Evolutionary conservation across 139 green algal species (phyloP).

Genomic region (Medakamo hakoo): DNA sequence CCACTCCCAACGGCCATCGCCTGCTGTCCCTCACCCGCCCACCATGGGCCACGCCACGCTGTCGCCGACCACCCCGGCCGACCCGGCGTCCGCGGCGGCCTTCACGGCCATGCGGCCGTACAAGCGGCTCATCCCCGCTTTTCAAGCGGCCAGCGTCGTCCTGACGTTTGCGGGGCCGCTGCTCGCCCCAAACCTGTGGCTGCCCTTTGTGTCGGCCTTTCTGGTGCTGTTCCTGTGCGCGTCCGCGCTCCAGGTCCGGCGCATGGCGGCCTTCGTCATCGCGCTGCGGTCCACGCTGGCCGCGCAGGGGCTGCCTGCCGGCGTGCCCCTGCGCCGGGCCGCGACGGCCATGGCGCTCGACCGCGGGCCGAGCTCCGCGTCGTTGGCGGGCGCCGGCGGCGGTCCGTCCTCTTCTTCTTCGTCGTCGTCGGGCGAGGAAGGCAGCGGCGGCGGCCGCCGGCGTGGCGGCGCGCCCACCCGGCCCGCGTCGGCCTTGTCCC

Average conservation of each 20-base stretch:
- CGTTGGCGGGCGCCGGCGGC: too few relatives aligned
- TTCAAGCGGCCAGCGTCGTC: background rate
- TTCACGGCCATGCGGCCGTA: background rate
- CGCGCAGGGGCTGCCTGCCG: background rate
- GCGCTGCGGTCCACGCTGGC: background rate
- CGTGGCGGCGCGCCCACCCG: too few relatives aligned
- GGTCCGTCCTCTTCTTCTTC: too few relatives aligned
- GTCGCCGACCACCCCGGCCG: too few relatives aligned
- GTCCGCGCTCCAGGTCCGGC: background rate
- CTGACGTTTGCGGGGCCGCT: conserved; percentile 1
- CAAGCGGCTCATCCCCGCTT: background rate
- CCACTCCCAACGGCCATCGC: too few relatives aligned
- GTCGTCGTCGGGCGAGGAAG: too few relatives aligned
- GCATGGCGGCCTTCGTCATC: background rate
- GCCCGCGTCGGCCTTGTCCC: too few relatives aligned
- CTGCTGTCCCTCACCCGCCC: too few relatives aligned
- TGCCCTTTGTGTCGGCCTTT: conserved; percentile 4
- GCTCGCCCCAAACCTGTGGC: background rate
- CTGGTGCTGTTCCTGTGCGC: conserved; percentile 4
- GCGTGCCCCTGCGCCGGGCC: background rate
- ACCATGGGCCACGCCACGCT: too few relatives aligned
- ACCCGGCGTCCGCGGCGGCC: conserved; percentile 1
- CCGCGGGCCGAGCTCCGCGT: too few relatives aligned
- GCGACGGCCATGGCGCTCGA: conserved; percentile 2
- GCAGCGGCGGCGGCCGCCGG: too few relatives aligned